These are phyloP conservation scores for Solidago caesia DNA, from an alignment of 129 eudicot species.

Conservation along the genomic window DNA sequence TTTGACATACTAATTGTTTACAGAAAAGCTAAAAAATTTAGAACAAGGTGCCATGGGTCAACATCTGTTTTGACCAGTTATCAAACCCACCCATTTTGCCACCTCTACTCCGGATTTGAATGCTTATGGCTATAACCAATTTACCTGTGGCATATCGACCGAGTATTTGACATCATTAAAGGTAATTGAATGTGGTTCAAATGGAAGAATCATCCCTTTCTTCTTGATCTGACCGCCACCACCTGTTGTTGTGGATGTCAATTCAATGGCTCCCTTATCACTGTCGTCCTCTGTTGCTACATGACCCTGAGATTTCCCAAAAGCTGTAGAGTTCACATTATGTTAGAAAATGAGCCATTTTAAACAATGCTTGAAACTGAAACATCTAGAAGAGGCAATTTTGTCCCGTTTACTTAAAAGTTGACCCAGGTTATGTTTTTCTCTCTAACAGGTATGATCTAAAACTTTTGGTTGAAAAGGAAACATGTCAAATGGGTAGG, in stretches of 20 bases:
- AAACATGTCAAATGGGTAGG: background rate
- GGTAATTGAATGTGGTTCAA: conserved; percentile 78
- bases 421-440: background rate
- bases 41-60: background rate
- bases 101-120: no score
- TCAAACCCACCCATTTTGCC: background rate
- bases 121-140: background rate
- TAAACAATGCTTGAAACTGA: background rate
- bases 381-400: background rate
- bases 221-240: conserved; percentile 22
- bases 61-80: background rate
- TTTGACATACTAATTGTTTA: no score
- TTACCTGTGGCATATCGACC: conserved; percentile 90
- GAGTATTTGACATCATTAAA: conserved; percentile 80
- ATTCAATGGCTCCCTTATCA: conserved; percentile 30
- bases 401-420: background rate
- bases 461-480: no score
- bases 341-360: conserved; percentile 17
- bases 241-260: conserved; percentile 22
- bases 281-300: conserved; percentile 24
- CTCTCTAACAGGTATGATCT: background rate
- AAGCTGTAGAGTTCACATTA: conserved; percentile 44
- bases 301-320: conserved; percentile 51
- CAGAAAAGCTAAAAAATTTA: no score
- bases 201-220: conserved; percentile 80